phyloP scores from a whole-genome alignment of 2,329 filamentous ascomycete species.

The Sclerotinia minor region DNA sequence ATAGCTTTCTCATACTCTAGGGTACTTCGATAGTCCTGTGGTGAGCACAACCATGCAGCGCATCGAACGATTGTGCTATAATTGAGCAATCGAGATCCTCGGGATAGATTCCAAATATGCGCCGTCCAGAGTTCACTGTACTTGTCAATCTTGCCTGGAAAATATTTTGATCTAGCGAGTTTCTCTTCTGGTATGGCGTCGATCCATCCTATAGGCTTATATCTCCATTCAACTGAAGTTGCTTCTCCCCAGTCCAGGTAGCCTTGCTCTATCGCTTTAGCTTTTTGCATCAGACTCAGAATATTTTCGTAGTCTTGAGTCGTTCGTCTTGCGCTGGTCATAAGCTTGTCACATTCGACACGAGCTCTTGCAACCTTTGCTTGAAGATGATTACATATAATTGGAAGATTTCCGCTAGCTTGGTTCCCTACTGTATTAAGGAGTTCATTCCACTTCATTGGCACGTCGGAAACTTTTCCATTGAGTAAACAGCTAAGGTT shows the following conservation, averaged over 20 bases:
- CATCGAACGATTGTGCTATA: conserved; percentile 58
- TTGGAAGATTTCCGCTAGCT: background rate
- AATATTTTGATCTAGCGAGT: conserved; percentile 5
- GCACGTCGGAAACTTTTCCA: conserved; percentile 14
- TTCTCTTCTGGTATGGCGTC: conserved; percentile 36
- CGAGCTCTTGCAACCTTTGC: conserved; percentile 15
- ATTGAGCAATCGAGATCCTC: conserved; percentile 55
- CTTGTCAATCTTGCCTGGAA: conserved; percentile 58
- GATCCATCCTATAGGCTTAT: conserved; percentile 55
- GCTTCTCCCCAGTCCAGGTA: conserved; percentile 51
- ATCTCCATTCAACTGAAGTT: conserved; percentile 52
- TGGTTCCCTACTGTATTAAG: background rate
- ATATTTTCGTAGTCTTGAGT: conserved; percentile 36
- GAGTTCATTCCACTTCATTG: conserved; percentile 8
- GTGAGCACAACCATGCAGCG: conserved; percentile 59
- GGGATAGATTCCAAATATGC: conserved; percentile 57
- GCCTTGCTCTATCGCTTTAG: conserved; percentile 53
- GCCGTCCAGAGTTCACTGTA: conserved; percentile 60
- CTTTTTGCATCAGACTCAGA: conserved; percentile 52
- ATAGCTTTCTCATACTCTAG: conserved; percentile 59
- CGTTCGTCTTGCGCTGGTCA: conserved; percentile 14
- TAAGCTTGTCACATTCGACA: conserved; percentile 19
- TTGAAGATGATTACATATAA: conserved; percentile 22
- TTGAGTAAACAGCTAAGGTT: conserved; percentile 19
- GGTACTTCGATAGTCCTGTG: conserved; percentile 60